Evolutionary conservation across 208 protist genomes (phyloP).

Genomic region (Acanthamoeba lenticulata): DNA sequence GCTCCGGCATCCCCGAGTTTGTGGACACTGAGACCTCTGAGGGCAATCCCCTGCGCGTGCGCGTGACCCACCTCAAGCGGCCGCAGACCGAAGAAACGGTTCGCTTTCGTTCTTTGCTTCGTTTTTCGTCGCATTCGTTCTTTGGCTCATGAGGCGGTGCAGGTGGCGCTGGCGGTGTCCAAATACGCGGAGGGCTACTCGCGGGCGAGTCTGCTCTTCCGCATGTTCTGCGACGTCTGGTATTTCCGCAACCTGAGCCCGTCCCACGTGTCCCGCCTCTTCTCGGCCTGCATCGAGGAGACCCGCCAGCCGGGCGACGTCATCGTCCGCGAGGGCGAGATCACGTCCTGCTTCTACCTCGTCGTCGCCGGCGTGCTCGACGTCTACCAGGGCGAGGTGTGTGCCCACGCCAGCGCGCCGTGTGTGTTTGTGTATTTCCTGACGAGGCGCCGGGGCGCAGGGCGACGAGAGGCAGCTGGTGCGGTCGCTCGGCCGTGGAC

Average conservation of each 20-base stretch:
- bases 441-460: not conserved
- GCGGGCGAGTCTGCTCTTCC: not conserved
- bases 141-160: too few species aligned
- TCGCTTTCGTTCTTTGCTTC: not conserved
- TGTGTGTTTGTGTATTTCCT: not conserved
- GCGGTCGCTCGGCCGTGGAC: not conserved
- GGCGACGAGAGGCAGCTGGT: not conserved
- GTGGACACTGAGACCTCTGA: not conserved
- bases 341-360: not conserved
- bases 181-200: conserved; percentile 19
- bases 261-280: not conserved
- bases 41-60: not conserved
- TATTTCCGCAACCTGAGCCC: conserved; percentile 37
- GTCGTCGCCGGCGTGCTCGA: not conserved
- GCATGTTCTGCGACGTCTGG: conserved; percentile 36
- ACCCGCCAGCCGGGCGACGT: not conserved
- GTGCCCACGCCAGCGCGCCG: not conserved
- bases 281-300: not conserved
- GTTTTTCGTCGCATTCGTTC: too few species aligned
- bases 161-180: not conserved
- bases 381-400: not conserved
- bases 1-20: conserved; percentile 17
- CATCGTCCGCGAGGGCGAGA: not conserved
- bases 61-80: conserved; percentile 5
- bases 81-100: conserved; percentile 36